These are phyloP conservation scores for Trichophaea hybrida DNA, from an alignment of 2,329 filamentous ascomycete genomes.

Conservation along the genomic window DNA sequence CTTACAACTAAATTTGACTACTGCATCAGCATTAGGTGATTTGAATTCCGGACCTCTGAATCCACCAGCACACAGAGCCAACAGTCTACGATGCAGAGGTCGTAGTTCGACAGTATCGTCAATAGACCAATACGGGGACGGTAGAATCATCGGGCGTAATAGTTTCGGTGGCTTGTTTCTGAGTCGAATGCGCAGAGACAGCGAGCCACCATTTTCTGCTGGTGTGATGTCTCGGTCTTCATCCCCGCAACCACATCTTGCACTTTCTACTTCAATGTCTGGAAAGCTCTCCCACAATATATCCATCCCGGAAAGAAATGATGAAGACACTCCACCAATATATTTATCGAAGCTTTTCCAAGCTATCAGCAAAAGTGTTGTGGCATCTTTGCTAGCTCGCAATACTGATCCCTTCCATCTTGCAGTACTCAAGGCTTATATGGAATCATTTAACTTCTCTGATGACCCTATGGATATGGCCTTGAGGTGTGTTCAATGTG, in stretches of 20 bases:
- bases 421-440: constrained; percentile 79
- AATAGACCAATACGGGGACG: constrained; percentile 36
- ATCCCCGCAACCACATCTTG: constrained; percentile 25
- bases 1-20: constrained; percentile 46
- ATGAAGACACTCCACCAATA: constrained; percentile 78
- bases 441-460: constrained; percentile 89
- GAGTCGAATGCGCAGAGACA: constrained; percentile 65
- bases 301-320: constrained; percentile 59
- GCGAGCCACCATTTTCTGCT: constrained; percentile 51
- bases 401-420: constrained; percentile 71
- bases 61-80: constrained; percentile 1
- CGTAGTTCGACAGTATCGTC: constrained; percentile 87
- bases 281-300: constrained; percentile 58
- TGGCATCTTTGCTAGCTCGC: constrained; percentile 75
- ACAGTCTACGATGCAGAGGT: constrained; percentile 40
- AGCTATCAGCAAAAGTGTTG: constrained; percentile 61
- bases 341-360: constrained; percentile 77
- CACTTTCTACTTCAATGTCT: constrained; percentile 54
- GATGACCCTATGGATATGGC: constrained; percentile 98
- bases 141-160: constrained; percentile 48
- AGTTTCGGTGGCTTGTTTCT: constrained; percentile 77
- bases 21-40: constrained; percentile 50
- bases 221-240: constrained; percentile 18
- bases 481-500: constrained; percentile 35
- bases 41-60: constrained; percentile 16